phyloP scores from a whole-genome alignment of 2,329 filamentous ascomycete species.

The Aspergillus fumigatus region DNA sequence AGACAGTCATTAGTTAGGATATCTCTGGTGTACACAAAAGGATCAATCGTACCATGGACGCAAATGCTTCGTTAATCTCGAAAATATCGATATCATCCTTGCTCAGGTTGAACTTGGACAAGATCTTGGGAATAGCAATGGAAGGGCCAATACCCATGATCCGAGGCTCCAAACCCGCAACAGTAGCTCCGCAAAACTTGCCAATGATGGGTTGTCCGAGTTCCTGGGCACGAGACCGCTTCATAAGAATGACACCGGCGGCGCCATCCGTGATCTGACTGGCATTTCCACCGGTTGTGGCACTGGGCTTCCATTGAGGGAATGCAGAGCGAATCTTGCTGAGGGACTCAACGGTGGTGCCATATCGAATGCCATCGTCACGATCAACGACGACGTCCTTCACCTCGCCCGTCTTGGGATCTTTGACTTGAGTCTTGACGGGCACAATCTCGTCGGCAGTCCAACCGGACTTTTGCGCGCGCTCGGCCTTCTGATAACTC shows the following conservation, averaged over 20 bases:
- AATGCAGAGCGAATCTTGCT: constrained; percentile 83
- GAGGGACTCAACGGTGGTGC: constrained; percentile 76
- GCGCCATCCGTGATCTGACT: constrained; percentile 90
- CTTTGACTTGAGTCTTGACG: constrained; percentile 74
- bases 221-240: constrained; percentile 75
- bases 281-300: constrained; percentile 88
- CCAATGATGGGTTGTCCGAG: constrained; percentile 80
- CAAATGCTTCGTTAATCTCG: constrained; percentile 81
- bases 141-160: constrained; percentile 92
- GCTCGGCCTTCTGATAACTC: constrained; percentile 79
- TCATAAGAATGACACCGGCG: constrained; percentile 88
- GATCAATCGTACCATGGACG: constrained; percentile 46
- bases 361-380: constrained; percentile 79
- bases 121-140: constrained; percentile 84
- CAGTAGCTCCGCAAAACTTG: constrained; percentile 78
- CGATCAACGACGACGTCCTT: constrained; percentile 71
- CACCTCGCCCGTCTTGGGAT: constrained; percentile 80
- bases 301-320: constrained; percentile 67
- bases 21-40: neutral
- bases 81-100: constrained; percentile 39
- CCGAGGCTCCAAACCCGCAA: constrained; percentile 80
- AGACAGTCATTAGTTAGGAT: constrained; percentile 29
- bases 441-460: constrained; percentile 85
- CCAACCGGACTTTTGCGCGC: constrained; percentile 75
- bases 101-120: constrained; percentile 72